Conservation (phyloP, 2,329 filamentous ascomycete species). For the Phialophora tarda region DNA sequence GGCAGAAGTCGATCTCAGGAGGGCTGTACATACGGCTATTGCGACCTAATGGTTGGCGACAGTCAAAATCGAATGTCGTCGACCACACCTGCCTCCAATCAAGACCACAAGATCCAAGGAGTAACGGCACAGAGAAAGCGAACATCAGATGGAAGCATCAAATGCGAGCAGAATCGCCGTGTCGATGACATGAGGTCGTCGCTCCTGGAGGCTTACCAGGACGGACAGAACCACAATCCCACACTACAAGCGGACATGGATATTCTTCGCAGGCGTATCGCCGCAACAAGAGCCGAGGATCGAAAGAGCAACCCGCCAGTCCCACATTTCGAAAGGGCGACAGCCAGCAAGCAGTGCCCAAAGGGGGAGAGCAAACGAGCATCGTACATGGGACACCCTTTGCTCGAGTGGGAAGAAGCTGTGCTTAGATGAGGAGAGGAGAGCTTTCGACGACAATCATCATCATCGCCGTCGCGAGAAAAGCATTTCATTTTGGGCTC, state of each 20-base stretch:
- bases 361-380: not conserved
- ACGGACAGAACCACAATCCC: not conserved
- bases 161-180: conserved; percentile 8
- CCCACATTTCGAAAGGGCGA: not conserved
- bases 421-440: conserved; percentile 8
- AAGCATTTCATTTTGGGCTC: not conserved
- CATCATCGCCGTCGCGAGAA: not conserved
- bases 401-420: conserved; percentile 13
- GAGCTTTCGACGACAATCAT: not conserved
- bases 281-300: conserved; percentile 13
- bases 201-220: not conserved
- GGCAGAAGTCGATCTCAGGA: not conserved
- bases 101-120: not conserved
- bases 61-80: not conserved
- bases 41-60: not conserved
- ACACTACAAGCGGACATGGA: conserved; percentile 19
- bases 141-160: conserved; percentile 22
- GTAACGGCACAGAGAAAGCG: conserved; percentile 12
- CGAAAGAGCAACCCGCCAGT: not conserved
- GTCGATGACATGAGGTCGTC: not conserved
- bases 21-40: not conserved
- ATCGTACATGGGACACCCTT: not conserved
- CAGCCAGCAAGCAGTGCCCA: not conserved
- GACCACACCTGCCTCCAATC: not conserved
- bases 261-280: conserved; percentile 22